phyloP scores from a whole-genome alignment of 345 rosid genomes.

The Erysimum cheiranthoides region DNA sequence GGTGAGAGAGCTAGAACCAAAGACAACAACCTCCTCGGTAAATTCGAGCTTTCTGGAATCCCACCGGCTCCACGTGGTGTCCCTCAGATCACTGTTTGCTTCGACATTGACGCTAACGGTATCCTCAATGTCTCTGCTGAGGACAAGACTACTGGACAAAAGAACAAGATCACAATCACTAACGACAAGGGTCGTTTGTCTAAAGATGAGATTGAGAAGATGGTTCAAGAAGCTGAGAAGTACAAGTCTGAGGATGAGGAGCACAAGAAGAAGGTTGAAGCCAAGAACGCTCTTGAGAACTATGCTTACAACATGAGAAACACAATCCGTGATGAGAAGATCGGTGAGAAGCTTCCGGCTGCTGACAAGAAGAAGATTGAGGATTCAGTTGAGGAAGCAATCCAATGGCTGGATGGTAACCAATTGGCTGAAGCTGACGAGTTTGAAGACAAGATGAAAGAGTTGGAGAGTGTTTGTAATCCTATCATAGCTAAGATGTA shows the following conservation, averaged over 20 bases:
- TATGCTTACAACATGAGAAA: conserved; percentile 57
- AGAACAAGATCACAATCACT: conserved; percentile 67
- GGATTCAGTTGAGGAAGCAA: conserved; percentile 51
- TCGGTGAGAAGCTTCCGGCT: conserved; percentile 50
- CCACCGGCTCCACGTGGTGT: conserved; percentile 68
- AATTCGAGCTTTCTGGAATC: conserved; percentile 45
- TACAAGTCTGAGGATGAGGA: conserved; percentile 5
- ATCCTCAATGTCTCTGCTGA: conserved; percentile 60
- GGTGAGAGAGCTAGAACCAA: conserved; percentile 1
- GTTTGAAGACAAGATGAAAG: conserved; percentile 51
- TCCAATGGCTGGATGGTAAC: conserved; percentile 65
- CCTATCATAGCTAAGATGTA: neutral
- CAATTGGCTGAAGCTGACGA: conserved; percentile 61
- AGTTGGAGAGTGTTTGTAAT: neutral
- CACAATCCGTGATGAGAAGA: conserved; percentile 60
- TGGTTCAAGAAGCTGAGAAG: neutral
- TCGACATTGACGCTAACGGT: neutral
- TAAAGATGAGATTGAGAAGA: neutral
- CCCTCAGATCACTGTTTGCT: conserved; percentile 50
- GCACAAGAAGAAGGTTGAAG: conserved; percentile 12
- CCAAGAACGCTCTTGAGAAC: conserved; percentile 10
- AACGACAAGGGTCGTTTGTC: conserved; percentile 59
- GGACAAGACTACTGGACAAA: conserved; percentile 64
- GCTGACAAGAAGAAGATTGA: conserved; percentile 63
- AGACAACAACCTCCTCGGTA: neutral